Base-by-base conservation (phyloP, 2,329 filamentous ascomycete species). In the Botrytis sinoallii region DNA sequence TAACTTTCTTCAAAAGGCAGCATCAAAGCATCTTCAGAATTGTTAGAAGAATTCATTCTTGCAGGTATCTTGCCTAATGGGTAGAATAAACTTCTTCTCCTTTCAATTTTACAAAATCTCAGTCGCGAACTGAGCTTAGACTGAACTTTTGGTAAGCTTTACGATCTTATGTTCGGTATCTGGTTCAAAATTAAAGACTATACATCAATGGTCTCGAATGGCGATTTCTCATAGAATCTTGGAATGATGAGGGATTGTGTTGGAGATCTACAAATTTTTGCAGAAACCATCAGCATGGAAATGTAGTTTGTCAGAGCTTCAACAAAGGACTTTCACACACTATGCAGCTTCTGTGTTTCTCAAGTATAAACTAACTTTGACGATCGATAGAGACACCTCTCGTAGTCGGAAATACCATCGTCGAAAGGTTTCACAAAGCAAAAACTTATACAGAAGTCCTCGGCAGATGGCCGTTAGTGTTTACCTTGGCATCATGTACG, bases 291-390 rank as follows among this genome's bases (percentile, higher is more conserved):
- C 25, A 29, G n/a, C 0, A 18, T 55, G n/a, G 25, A 29, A 55
- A 29, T n/a, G 5, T 8, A 55, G 5, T 8, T 29, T 55, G 14
- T 7, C 52, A n/a, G 14, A 0, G 2, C n/a, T 2, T 55, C 12
- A 6, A 3, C 12, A 18, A 16, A 4, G 25, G 14, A 4, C 0
- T n/a, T 29, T 4, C 12, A 55, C 0, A 16, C 5, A 29, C 18
- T 1, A 59, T 35, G 14, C 29, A 59, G 8, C 29, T 12, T 20
- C 1, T 35, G 6, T 22, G 12, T 59, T 59, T 29, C 7, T 59
- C 29, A 5, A 2, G 14, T 35, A 32, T 35, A 2, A 59, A 35
- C 3, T 1, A 29, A 60, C 57, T 12, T 60, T 35, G 32, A 60
- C 4, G 9, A 22, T 22, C 9, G 1, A 29, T 35, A 14, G 18